Percentiles rank a stretch among this genome's conserved stretches.
Conservation (phyloP, 305 asterid species). For the Coffea humblotiana region DNA sequence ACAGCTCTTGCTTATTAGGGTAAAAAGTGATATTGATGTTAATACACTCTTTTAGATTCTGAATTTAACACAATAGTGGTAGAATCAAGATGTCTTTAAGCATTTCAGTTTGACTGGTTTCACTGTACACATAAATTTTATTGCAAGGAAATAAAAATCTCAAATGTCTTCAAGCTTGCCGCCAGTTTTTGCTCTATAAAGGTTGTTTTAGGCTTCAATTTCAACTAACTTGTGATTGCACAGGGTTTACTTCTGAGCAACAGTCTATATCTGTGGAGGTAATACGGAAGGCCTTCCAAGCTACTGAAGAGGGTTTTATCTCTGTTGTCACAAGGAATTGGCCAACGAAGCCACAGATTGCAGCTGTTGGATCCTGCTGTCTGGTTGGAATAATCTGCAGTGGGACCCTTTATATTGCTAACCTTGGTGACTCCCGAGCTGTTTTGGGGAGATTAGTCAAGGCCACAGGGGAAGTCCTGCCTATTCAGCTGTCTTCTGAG, state of each 20-base stretch:
- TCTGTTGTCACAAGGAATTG: constrained; percentile 75
- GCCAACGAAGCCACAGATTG: constrained; percentile 80
- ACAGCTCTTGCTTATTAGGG: neutral
- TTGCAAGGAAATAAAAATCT: neutral
- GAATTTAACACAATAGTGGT: neutral
- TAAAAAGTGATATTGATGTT: neutral
- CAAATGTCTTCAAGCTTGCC: neutral
- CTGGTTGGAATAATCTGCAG: constrained; percentile 79
- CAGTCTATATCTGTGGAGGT: constrained; percentile 82
- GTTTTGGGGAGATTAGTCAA: constrained; percentile 85
- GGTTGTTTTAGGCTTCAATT: neutral
- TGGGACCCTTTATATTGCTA: constrained; percentile 78
- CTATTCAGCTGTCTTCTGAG: constrained; percentile 88
- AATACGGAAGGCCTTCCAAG: constrained; percentile 82
- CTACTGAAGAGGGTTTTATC: constrained; percentile 87
- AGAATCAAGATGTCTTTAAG: neutral
- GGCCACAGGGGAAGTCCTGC: constrained; percentile 87
- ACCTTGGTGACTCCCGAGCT: constrained; percentile 92
- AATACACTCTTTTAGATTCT: neutral
- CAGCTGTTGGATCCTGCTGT: constrained; percentile 97
- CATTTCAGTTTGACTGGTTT: neutral
- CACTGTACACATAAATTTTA: neutral
- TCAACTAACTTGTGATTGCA: constrained; percentile 14
- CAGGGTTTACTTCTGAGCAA: constrained; percentile 83
- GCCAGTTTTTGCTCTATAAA: neutral